phyloP scores from a whole-genome alignment of 2,329 filamentous ascomycete genomes.

The Elsinoe ampelina region DNA sequence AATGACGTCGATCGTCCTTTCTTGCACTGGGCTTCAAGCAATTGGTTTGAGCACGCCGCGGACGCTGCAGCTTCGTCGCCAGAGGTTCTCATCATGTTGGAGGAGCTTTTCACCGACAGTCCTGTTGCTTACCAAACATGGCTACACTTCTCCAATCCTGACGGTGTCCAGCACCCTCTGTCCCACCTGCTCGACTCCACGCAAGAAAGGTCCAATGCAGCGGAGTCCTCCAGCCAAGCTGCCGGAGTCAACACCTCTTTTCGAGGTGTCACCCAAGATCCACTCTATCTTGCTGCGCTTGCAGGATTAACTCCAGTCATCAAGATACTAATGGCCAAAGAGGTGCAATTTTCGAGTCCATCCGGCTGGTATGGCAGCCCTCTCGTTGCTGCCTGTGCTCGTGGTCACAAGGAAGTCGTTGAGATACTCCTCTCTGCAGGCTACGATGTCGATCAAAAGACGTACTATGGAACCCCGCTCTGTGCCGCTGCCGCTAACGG shows the following conservation, averaged over 20 bases:
- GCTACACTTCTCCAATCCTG: slow-evolving; percentile 17
- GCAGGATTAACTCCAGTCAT: slow-evolving; percentile 7
- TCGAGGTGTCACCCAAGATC: background rate
- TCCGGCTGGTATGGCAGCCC: slow-evolving; percentile 17
- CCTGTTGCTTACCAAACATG: background rate
- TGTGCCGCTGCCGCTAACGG: background rate
- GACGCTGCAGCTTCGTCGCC: background rate
- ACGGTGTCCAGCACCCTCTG: slow-evolving; percentile 15
- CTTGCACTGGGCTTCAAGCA: slow-evolving; percentile 1
- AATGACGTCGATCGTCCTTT: background rate
- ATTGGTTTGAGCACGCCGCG: slow-evolving; percentile 14
- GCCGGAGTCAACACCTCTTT: slow-evolving; percentile 8
- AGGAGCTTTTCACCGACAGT: background rate
- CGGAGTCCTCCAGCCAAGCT: background rate
- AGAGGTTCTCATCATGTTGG: background rate
- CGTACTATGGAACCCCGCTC: background rate
- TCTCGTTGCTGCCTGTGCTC: slow-evolving; percentile 17
- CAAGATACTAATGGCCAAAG: background rate
- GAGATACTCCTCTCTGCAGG: slow-evolving; percentile 18
- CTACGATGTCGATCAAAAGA: slow-evolving; percentile 17
- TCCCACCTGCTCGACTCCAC: background rate
- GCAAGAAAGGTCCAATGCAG: background rate
- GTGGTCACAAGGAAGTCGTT: slow-evolving; percentile 18
- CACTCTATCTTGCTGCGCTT: slow-evolving; percentile 13
- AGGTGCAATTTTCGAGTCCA: background rate